Evolutionary conservation across 106 monocot species (phyloP).

Genomic region (Dendrobium chrysotoxum): DNA sequence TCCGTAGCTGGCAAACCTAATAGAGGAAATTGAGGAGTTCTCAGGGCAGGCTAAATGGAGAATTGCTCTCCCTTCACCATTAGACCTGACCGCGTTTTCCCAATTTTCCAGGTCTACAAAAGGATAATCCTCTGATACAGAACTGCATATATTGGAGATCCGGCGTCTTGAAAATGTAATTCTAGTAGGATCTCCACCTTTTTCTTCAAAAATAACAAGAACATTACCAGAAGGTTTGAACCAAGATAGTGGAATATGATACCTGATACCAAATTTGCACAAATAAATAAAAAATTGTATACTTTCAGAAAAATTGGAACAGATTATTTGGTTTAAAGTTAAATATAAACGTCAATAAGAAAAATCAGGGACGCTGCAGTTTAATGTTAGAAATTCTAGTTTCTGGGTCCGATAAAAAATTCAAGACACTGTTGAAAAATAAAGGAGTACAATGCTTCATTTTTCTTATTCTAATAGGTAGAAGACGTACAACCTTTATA

Average conservation of each 20-base stretch:
- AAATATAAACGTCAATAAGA: not conserved
- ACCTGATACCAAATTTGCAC: conserved; percentile 36
- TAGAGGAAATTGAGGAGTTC: conserved; percentile 39
- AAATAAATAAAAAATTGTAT: not conserved
- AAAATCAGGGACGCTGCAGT: not conserved
- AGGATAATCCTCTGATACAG: conserved; percentile 57
- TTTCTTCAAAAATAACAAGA: conserved; percentile 86
- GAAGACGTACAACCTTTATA: too few relatives aligned
- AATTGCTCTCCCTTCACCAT: conserved; percentile 16
- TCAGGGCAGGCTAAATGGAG: conserved; percentile 52
- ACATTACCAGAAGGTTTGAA: conserved; percentile 70
- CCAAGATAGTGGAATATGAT: conserved; percentile 97
- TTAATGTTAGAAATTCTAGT: not conserved
- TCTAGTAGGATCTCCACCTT: conserved; percentile 90
- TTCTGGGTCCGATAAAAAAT: not conserved
- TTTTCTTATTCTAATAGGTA: too few relatives aligned
- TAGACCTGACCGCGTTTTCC: conserved; percentile 10
- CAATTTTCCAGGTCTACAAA: conserved; percentile 37
- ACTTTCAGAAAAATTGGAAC: not conserved
- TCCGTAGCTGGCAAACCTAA: conserved; percentile 86
- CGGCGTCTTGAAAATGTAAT: conserved; percentile 63
- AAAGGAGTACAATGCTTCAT: too few relatives aligned
- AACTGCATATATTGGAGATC: conserved; percentile 44
- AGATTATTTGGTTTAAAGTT: not conserved
- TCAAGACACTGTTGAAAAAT: not conserved